phyloP scores from a whole-genome alignment of 495 filamentous ascomycete species.

The Hyaloscypha variabilis region DNA sequence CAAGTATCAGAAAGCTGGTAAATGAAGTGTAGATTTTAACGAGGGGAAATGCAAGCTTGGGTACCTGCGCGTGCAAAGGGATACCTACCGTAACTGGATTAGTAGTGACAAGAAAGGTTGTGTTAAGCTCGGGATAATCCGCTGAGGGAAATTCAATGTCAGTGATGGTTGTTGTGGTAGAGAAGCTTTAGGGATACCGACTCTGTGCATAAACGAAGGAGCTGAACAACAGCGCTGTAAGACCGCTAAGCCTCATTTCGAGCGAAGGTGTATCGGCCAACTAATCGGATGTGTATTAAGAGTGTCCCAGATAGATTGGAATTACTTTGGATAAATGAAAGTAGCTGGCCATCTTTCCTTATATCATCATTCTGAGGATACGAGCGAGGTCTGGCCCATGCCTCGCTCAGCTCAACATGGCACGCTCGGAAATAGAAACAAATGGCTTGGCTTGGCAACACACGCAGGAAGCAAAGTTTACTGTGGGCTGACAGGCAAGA shows the following conservation, averaged over 20 bases:
- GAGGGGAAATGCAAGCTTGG: no score
- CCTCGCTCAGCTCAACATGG: background rate
- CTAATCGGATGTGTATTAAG: background rate
- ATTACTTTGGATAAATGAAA: background rate
- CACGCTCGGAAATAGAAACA: background rate
- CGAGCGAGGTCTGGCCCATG: background rate
- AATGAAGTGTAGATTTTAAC: background rate
- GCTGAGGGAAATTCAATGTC: background rate
- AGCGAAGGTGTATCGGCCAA: background rate
- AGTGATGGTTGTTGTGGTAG: background rate
- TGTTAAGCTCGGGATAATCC: background rate
- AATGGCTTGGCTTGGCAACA: background rate
- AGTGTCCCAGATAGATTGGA: background rate
- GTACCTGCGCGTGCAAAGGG: background rate
- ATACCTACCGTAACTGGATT: background rate
- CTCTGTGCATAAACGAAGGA: constrained; percentile 8
- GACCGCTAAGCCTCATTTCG: constrained; percentile 3
- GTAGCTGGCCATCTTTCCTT: background rate
- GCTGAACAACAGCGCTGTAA: constrained; percentile 8
- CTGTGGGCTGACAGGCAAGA: background rate
- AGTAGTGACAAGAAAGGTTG: background rate
- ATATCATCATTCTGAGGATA: background rate
- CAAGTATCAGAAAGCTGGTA: no score
- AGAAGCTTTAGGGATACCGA: background rate
- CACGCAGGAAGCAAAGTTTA: background rate